Base-by-base conservation (phyloP, 2,329 filamentous ascomycete genomes). In the Exserohilum turcica region DNA sequence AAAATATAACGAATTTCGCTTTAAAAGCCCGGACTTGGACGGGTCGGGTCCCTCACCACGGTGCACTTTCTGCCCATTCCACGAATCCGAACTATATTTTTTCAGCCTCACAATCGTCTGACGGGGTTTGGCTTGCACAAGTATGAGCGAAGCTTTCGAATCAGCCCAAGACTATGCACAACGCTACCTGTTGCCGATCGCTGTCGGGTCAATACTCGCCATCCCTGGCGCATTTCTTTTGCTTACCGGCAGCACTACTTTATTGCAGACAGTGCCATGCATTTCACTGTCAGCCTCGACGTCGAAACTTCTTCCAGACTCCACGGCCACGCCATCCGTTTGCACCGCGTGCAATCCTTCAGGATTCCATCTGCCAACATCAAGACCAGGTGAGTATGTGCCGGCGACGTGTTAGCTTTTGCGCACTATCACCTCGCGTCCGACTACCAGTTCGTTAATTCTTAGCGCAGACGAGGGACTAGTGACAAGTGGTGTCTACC, bases 151-250 rank as follows among this genome's bases (percentile, higher is more conserved):
- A 51, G 37, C 58, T 37, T 48, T 61, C 42, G 57, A 65, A 47
- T 48, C 38, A 18, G 54, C 63, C 36, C 63, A 61, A 54, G 57
- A 68, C 40, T 64, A 63, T 45, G 53, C 61, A 42, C 64, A 67
- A 49, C 55, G 42, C 33, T 60, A 63, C 44, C 63, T 66, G 31
- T 48, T 68, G 39, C 52, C 57, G 50, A 43, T 63, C 12, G 60
- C 59, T 32, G 55, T 55, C 29, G 59, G 60, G 37, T 47, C 65
- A 31, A 58, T 65, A 21, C 58, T 68, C 40, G 49, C 58, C 12
- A 19, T 64, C 7, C 59, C 66, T 38, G 59, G 63, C 33, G 52
- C 54, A 9, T 64, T 64, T 47, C 48, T 69, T 28, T 62, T 57
- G 33, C 44, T 62, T 18, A 52, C 56, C 10, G 60, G 58, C 54